Evolutionary conservation across 345 rosid species (phyloP).

Genomic region (Nasturtium officinale): DNA sequence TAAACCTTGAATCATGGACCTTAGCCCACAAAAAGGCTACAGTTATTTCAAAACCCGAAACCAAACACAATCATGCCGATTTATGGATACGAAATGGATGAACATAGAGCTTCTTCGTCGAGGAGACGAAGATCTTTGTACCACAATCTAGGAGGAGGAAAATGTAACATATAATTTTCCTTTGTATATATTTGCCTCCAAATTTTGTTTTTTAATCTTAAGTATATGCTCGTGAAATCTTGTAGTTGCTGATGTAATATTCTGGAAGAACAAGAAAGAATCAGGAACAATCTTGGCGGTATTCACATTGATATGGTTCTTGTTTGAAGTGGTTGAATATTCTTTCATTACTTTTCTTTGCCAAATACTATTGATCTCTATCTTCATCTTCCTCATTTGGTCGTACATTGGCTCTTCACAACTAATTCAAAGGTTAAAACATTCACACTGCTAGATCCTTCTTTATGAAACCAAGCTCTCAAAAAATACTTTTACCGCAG

Average conservation of each 20-base stretch:
- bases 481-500: slow-evolving; percentile 18
- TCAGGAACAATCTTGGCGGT: slow-evolving; percentile 59
- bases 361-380: slow-evolving; percentile 49
- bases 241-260: slow-evolving; percentile 66
- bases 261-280: slow-evolving; percentile 66
- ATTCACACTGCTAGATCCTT: not conserved
- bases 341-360: slow-evolving; percentile 63
- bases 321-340: slow-evolving; percentile 67
- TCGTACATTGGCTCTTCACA: slow-evolving; percentile 51
- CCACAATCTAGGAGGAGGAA: slow-evolving; percentile 45
- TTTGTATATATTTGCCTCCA: not conserved
- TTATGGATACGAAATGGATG: slow-evolving; percentile 9
- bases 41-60: slow-evolving; percentile 10
- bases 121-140: slow-evolving; percentile 38
- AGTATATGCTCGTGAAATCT: slow-evolving; percentile 5
- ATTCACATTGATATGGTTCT: slow-evolving; percentile 60
- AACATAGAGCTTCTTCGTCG: slow-evolving; percentile 41
- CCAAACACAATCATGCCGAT: slow-evolving; percentile 14
- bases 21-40: slow-evolving; percentile 24
- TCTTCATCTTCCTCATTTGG: slow-evolving; percentile 60
- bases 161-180: slow-evolving; percentile 27
- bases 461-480: not conserved
- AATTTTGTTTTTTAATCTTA: not conserved
- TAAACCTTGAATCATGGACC: slow-evolving; percentile 16
- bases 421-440: slow-evolving; percentile 52